A percentile compares a stretch with the other conserved stretches of the same genome.
phyloP scores from a whole-genome alignment of 805 yeast genomes.

The Citeromyces matritensis region DNA sequence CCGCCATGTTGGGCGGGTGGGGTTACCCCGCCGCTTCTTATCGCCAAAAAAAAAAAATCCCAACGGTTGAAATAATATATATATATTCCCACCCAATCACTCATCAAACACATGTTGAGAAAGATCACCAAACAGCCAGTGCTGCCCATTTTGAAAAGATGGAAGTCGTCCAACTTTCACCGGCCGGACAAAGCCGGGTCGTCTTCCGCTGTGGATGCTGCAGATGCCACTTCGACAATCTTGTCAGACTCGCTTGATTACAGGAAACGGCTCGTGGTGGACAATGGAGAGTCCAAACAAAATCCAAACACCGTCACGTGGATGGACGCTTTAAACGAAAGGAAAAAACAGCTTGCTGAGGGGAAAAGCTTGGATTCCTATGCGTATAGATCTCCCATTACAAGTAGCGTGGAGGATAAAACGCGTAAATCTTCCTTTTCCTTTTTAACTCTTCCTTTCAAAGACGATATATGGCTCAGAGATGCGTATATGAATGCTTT shows the following conservation, averaged over 20 bases:
- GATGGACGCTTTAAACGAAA: slow-evolving; percentile 71
- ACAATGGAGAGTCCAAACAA: slow-evolving; percentile 8
- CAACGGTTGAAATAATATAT: too few species aligned
- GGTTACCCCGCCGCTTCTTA: too few species aligned
- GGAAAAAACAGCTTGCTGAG: slow-evolving; percentile 52
- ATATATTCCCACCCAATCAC: too few species aligned
- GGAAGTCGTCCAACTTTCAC: slow-evolving; percentile 5
- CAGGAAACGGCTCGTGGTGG: slow-evolving; percentile 19
- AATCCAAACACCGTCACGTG: slow-evolving; percentile 49
- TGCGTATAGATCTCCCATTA: slow-evolving; percentile 57
- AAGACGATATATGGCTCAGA: slow-evolving; percentile 66
- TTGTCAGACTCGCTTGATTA: slow-evolving; percentile 45
- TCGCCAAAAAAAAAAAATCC: too few species aligned
- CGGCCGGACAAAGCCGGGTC: slow-evolving; percentile 20
- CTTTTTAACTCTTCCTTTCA: slow-evolving; percentile 62
- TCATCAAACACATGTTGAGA: too few species aligned
- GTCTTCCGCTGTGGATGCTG: slow-evolving; percentile 39
- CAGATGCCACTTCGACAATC: slow-evolving; percentile 64
- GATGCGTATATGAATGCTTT: slow-evolving; percentile 83
- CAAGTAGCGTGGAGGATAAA: slow-evolving; percentile 56
- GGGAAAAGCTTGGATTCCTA: slow-evolving; percentile 63
- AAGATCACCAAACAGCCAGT: too few species aligned
- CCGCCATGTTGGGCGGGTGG: too few species aligned
- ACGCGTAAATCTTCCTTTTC: slow-evolving; percentile 69
- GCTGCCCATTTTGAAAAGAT: too few species aligned